These are phyloP conservation scores for Lachancea fermentati DNA, from an alignment of 805 yeast species.

Conservation along the genomic window DNA sequence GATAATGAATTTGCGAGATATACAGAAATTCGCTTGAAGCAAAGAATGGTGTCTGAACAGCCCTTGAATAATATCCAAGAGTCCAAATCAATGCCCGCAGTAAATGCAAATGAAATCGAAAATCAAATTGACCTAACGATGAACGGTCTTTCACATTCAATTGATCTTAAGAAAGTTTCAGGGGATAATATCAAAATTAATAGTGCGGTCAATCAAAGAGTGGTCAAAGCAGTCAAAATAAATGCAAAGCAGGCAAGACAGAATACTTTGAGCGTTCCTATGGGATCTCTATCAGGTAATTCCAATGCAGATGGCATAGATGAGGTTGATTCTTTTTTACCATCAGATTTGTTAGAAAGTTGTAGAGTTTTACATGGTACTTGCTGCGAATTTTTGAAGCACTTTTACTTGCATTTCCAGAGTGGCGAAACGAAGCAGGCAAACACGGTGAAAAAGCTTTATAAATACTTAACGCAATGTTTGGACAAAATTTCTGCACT, in stretches of 20 bases:
- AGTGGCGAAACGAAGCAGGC: constrained; percentile 44
- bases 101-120: constrained; percentile 15
- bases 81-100: not conserved
- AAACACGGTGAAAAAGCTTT: constrained; percentile 39
- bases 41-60: constrained; percentile 13
- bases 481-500: constrained; percentile 36
- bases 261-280: constrained; percentile 21
- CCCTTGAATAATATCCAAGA: not conserved
- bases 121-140: constrained; percentile 15
- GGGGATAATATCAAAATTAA: constrained; percentile 19
- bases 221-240: constrained; percentile 42
- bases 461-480: constrained; percentile 43
- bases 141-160: constrained; percentile 15
- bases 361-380: constrained; percentile 63
- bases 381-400: constrained; percentile 67
- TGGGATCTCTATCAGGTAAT: constrained; percentile 22
- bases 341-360: constrained; percentile 40
- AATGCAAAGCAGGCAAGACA: constrained; percentile 50
- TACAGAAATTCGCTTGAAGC: constrained; percentile 41
- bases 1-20: constrained; percentile 44
- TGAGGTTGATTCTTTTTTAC: constrained; percentile 32
- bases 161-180: constrained; percentile 29
- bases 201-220: constrained; percentile 34
- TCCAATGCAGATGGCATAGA: constrained; percentile 21
- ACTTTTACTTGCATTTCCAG: constrained; percentile 64